Conservation (phyloP, 2,329 filamentous ascomycete species). For the Microsporum audouinii region DNA sequence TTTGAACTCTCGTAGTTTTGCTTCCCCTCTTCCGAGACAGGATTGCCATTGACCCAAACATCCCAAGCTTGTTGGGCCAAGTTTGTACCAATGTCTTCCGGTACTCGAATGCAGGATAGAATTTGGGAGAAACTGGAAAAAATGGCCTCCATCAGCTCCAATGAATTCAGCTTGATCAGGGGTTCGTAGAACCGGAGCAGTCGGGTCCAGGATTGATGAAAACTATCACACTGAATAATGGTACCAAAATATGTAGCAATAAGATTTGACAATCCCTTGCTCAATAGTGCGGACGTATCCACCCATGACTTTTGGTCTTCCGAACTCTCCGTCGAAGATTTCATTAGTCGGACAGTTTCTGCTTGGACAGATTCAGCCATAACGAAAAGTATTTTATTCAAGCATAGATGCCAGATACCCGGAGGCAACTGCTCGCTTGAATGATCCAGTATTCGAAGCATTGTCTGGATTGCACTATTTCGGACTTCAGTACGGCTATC, state of each 20-base stretch:
- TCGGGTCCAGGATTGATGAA: slow-evolving; percentile 63
- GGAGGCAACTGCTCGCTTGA: slow-evolving; percentile 70
- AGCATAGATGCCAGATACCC: slow-evolving; percentile 71
- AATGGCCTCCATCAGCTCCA: slow-evolving; percentile 61
- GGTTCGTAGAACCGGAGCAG: slow-evolving; percentile 58
- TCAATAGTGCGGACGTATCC: slow-evolving; percentile 62
- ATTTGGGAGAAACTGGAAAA: slow-evolving; percentile 58
- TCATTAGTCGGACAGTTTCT: slow-evolving; percentile 27
- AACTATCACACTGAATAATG: slow-evolving; percentile 53
- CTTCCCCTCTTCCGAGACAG: slow-evolving; percentile 35
- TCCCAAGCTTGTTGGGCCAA: slow-evolving; percentile 55
- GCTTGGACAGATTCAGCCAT: slow-evolving; percentile 60
- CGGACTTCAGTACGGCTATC: slow-evolving; percentile 31
- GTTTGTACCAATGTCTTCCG: slow-evolving; percentile 33
- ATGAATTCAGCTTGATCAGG: slow-evolving; percentile 50
- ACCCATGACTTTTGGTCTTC: slow-evolving; percentile 47
- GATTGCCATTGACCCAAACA: slow-evolving; percentile 58
- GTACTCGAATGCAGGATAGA: slow-evolving; percentile 36
- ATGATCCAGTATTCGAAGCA: slow-evolving; percentile 83
- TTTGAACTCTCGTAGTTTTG: slow-evolving; percentile 48
- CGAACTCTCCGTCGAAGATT: slow-evolving; percentile 8
- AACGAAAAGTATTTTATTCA: slow-evolving; percentile 68
- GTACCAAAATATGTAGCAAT: slow-evolving; percentile 66
- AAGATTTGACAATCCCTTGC: slow-evolving; percentile 60
- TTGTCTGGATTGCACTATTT: slow-evolving; percentile 69